Evolutionary conservation across 2,329 filamentous ascomycete species (phyloP).

Genomic region (Talaromyces islandicus): DNA sequence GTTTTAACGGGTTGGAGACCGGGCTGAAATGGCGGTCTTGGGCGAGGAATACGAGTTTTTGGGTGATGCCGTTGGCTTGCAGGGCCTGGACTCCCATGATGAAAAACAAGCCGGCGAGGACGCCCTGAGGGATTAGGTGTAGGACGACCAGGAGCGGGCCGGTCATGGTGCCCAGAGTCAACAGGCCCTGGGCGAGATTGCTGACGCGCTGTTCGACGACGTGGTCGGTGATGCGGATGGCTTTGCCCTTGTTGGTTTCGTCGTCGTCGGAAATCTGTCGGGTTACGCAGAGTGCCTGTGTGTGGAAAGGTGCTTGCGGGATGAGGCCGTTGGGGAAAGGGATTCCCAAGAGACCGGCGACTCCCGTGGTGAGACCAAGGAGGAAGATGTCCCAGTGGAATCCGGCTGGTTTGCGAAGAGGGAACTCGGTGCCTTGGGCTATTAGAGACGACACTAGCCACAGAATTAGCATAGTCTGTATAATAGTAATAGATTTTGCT

Average conservation of each 20-base stretch:
- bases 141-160: slow-evolving; percentile 67
- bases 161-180: slow-evolving; percentile 74
- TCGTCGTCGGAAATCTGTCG: slow-evolving; percentile 49
- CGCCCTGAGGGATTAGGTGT: slow-evolving; percentile 71
- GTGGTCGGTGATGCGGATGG: slow-evolving; percentile 56
- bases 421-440: slow-evolving; percentile 76
- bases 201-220: slow-evolving; percentile 67
- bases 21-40: slow-evolving; percentile 60
- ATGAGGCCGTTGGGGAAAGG: slow-evolving; percentile 81
- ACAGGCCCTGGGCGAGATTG: slow-evolving; percentile 69
- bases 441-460: slow-evolving; percentile 75
- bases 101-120: slow-evolving; percentile 76
- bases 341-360: slow-evolving; percentile 69
- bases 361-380: slow-evolving; percentile 68
- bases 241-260: slow-evolving; percentile 54
- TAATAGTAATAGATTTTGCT: slow-evolving; percentile 13
- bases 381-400: slow-evolving; percentile 85
- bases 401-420: slow-evolving; percentile 71
- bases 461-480: background rate
- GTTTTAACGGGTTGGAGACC: slow-evolving; percentile 52
- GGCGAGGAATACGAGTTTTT: slow-evolving; percentile 64
- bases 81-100: slow-evolving; percentile 78
- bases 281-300: slow-evolving; percentile 69
- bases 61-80: slow-evolving; percentile 68
- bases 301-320: slow-evolving; percentile 78